These are phyloP conservation scores for Xylariaceae sp. DNA, from an alignment of 2,329 filamentous ascomycete species.

Conservation along the genomic window DNA sequence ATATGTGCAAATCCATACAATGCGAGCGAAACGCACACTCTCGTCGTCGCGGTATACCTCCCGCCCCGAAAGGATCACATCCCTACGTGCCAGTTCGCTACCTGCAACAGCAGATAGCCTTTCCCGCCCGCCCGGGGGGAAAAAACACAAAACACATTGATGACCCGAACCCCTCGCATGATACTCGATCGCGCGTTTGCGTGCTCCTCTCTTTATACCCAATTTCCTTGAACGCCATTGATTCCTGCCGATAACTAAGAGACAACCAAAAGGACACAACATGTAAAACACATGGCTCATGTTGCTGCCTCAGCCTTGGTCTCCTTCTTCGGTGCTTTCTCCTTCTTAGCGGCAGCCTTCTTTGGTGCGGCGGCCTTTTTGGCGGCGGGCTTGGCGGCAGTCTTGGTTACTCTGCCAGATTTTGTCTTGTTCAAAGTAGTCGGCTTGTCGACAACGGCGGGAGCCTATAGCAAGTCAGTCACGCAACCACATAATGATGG, in stretches of 20 bases:
- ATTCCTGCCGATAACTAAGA: conserved; percentile 24
- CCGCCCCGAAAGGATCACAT: conserved; percentile 1
- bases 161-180: conserved; percentile 25
- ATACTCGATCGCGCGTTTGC: conserved; percentile 20
- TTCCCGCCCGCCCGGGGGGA: conserved; percentile 20
- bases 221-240: conserved; percentile 32
- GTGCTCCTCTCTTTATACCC: conserved; percentile 30
- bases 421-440: conserved; percentile 60
- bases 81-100: conserved; percentile 2
- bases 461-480: conserved; percentile 42
- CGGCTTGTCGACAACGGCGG: conserved; percentile 37
- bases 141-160: conserved; percentile 23
- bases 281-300: conserved; percentile 17
- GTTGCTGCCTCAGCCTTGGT: conserved; percentile 28
- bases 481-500: not conserved
- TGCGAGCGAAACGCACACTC: not conserved
- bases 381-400: conserved; percentile 45
- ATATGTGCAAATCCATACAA: conserved; percentile 17
- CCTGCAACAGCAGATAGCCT: conserved; percentile 6
- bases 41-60: not conserved
- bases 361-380: conserved; percentile 44
- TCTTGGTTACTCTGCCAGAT: conserved; percentile 79
- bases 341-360: conserved; percentile 36
- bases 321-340: conserved; percentile 41
- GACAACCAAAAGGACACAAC: conserved; percentile 34